Evolutionary conservation across 768 basidiomycete genomes (phyloP).

Genomic region (Xanthoconium purpureum): DNA sequence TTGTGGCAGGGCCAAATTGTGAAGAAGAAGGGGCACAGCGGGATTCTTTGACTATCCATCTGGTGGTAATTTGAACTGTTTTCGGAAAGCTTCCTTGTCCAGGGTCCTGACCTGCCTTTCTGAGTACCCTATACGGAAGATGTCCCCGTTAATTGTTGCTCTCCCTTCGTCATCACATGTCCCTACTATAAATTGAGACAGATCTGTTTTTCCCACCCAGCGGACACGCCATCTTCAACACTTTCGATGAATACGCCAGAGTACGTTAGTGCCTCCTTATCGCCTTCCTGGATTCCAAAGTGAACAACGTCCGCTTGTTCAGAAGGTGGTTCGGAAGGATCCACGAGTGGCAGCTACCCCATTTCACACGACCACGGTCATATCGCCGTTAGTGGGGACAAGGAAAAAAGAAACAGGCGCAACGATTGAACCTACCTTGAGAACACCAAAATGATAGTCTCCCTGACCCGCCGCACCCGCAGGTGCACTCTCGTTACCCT

Average conservation of each 20-base stretch:
- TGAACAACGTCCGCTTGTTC: constrained; percentile 57
- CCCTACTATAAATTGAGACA: constrained; percentile 3
- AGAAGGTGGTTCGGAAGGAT: constrained; percentile 41
- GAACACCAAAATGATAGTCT: constrained; percentile 58
- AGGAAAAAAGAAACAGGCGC: not conserved
- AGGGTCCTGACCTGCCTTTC: too few relatives aligned
- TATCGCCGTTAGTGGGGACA: not conserved
- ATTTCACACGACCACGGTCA: not conserved
- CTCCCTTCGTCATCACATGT: too few relatives aligned
- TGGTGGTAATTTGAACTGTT: too few relatives aligned
- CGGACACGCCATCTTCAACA: constrained; percentile 36
- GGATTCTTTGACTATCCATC: too few relatives aligned
- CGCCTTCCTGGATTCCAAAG: constrained; percentile 57
- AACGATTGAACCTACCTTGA: constrained; percentile 44
- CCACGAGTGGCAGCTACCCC: constrained; percentile 49
- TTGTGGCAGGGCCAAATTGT: too few relatives aligned
- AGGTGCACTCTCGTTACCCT: constrained; percentile 40
- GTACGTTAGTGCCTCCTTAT: constrained; percentile 51
- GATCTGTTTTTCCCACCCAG: constrained; percentile 26
- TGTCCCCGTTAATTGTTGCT: too few relatives aligned
- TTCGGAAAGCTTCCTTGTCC: too few relatives aligned
- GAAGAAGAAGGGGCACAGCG: too few relatives aligned
- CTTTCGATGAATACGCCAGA: constrained; percentile 58
- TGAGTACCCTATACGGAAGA: too few relatives aligned
- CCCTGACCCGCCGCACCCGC: constrained; percentile 48